Evolutionary conservation across 768 basidiomycete species (phyloP).

Genomic region (Termitomyces sp.): DNA sequence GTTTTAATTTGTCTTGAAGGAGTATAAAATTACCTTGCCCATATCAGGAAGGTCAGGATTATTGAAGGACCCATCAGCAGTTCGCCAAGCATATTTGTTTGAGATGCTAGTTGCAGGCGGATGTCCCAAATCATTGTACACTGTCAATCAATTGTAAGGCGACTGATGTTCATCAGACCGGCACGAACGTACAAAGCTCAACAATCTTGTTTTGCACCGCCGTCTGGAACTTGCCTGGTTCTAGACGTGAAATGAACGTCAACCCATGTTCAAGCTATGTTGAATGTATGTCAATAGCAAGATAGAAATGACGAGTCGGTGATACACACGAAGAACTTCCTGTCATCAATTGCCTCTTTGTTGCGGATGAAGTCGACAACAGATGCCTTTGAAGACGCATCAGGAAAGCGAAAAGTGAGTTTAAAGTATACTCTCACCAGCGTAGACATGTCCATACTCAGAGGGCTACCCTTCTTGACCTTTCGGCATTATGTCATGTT

Average conservation of each 20-base stretch:
- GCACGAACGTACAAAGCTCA: conserved; percentile 44
- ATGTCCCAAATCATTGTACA: conserved; percentile 79
- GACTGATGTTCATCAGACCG: neutral
- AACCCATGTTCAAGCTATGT: conserved; percentile 67
- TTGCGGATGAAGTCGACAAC: conserved; percentile 58
- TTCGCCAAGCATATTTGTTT: conserved; percentile 56
- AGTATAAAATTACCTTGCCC: conserved; percentile 44
- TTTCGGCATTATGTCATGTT: conserved; percentile 12
- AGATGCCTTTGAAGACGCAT: conserved; percentile 35
- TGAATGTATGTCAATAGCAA: neutral
- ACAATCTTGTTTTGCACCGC: conserved; percentile 42
- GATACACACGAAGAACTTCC: conserved; percentile 62
- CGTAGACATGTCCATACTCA: conserved; percentile 31
- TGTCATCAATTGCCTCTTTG: conserved; percentile 63
- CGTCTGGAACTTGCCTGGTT: conserved; percentile 34
- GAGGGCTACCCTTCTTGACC: conserved; percentile 38
- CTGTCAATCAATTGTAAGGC: conserved; percentile 25
- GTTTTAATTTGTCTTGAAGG: neutral
- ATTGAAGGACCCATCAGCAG: conserved; percentile 75
- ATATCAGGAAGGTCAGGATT: conserved; percentile 64
- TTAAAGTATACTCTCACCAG: conserved; percentile 27
- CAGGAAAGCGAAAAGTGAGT: neutral
- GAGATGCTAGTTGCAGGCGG: conserved; percentile 70
- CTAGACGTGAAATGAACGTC: conserved; percentile 53
- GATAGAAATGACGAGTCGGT: neutral